phyloP scores from a whole-genome alignment of 345 rosid species.

The Rhodomyrtus tomentosa region DNA sequence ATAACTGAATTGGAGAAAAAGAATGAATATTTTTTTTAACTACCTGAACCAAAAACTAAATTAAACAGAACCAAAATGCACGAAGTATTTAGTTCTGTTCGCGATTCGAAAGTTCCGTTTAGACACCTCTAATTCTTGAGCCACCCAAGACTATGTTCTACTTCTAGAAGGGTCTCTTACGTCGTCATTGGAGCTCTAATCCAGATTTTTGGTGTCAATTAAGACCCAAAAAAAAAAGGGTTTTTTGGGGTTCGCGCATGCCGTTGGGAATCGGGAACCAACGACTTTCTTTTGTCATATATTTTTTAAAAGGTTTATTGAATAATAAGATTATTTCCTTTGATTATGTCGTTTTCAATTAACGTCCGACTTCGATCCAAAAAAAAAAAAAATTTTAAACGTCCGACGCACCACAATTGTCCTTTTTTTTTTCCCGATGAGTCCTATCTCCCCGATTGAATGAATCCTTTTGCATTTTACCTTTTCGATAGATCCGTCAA shows the following conservation, averaged over 20 bases:
- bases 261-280: neutral
- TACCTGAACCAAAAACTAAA: too few species aligned
- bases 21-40: too few species aligned
- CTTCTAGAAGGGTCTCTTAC: neutral
- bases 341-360: neutral
- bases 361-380: too few species aligned
- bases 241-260: neutral
- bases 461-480: fast-evolving
- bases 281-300: neutral
- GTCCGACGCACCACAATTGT: neutral
- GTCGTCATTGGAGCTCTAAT: neutral
- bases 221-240: fast-evolving
- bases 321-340: neutral
- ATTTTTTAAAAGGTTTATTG: neutral
- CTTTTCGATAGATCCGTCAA: neutral
- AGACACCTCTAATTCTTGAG: too few species aligned
- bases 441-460: fast-evolving
- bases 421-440: neutral
- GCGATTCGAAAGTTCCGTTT: too few species aligned
- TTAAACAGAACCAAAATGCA: too few species aligned
- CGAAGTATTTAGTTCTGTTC: too few species aligned
- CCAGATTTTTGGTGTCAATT: neutral
- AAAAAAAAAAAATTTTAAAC: too few species aligned
- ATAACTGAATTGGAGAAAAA: too few species aligned
- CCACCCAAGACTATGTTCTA: too few species aligned